Evolutionary conservation across 768 basidiomycete species (phyloP).

Genomic region (Leccinum broughii): DNA sequence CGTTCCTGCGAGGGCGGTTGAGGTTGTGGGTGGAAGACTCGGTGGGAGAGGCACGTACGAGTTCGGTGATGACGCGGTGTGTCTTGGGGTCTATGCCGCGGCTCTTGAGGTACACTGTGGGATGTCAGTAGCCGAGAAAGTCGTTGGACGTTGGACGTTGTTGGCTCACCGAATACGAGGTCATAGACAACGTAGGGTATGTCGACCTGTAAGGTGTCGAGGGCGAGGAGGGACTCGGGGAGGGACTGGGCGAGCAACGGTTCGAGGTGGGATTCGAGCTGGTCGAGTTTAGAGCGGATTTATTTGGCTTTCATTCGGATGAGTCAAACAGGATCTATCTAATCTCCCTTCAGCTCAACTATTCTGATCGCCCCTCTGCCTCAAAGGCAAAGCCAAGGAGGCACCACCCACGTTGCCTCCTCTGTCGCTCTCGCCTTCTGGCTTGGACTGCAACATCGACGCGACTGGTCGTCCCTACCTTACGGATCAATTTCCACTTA

Average conservation of each 20-base stretch:
- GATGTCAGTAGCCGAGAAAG: neutral
- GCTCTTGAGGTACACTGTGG: constrained; percentile 76
- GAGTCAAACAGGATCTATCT: no score
- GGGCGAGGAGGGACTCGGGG: constrained; percentile 59
- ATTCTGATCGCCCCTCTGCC: no score
- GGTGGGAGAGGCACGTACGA: constrained; percentile 20
- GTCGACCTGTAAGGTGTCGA: constrained; percentile 71
- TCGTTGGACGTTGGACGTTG: neutral
- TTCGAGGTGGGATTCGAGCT: constrained; percentile 59
- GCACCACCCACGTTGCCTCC: no score
- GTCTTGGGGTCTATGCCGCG: constrained; percentile 77
- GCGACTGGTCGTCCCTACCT: no score
- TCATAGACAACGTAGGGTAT: constrained; percentile 85
- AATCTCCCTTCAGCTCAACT: no score
- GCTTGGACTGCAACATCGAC: no score
- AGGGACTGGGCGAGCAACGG: constrained; percentile 48
- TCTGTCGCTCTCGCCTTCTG: no score
- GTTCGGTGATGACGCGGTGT: constrained; percentile 73
- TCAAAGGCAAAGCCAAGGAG: no score
- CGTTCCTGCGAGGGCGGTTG: constrained; percentile 50
- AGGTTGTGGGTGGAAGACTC: no score
- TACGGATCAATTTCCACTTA: no score
- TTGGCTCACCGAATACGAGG: constrained; percentile 72
- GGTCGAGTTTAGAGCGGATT: constrained; percentile 42
- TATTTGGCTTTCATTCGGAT: constrained; percentile 23